These are phyloP conservation scores for Trichoderma lentiforme DNA, from an alignment of 2,329 filamentous ascomycete genomes.

Conservation along the genomic window DNA sequence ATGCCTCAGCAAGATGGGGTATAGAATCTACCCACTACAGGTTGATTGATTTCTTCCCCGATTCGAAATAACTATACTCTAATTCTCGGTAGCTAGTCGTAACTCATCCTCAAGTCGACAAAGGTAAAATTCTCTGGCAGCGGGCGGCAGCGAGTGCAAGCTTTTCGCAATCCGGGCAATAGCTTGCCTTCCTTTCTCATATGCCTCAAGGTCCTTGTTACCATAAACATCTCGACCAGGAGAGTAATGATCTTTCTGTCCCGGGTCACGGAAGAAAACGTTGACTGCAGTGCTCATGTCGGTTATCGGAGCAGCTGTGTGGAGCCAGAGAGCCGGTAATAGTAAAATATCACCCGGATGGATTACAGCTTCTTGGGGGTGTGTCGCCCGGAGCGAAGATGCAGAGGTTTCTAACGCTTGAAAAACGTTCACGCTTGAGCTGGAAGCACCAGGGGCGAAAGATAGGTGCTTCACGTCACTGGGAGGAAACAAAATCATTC, in stretches of 20 bases:
- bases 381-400: slow-evolving; percentile 45
- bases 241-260: slow-evolving; percentile 57
- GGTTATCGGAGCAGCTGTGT: slow-evolving; percentile 63
- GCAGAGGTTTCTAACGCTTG: slow-evolving; percentile 39
- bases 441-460: slow-evolving; percentile 74
- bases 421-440: slow-evolving; percentile 74
- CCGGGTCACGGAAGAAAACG: slow-evolving; percentile 76
- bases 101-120: slow-evolving; percentile 69
- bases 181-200: slow-evolving; percentile 76
- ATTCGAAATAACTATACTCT: not conserved
- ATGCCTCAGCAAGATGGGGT: not conserved
- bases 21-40: not conserved
- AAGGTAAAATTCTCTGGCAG: slow-evolving; percentile 73
- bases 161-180: slow-evolving; percentile 62
- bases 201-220: slow-evolving; percentile 79
- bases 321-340: slow-evolving; percentile 80
- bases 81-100: slow-evolving; percentile 22
- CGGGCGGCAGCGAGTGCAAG: slow-evolving; percentile 62
- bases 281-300: slow-evolving; percentile 76
- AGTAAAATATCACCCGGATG: slow-evolving; percentile 73
- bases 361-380: slow-evolving; percentile 65
- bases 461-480: slow-evolving; percentile 65
- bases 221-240: slow-evolving; percentile 80
- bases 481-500: slow-evolving; percentile 74
- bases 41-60: not conserved